Base-by-base conservation (phyloP, 164 flowering plant genomes). In the Vitis rupestris region DNA sequence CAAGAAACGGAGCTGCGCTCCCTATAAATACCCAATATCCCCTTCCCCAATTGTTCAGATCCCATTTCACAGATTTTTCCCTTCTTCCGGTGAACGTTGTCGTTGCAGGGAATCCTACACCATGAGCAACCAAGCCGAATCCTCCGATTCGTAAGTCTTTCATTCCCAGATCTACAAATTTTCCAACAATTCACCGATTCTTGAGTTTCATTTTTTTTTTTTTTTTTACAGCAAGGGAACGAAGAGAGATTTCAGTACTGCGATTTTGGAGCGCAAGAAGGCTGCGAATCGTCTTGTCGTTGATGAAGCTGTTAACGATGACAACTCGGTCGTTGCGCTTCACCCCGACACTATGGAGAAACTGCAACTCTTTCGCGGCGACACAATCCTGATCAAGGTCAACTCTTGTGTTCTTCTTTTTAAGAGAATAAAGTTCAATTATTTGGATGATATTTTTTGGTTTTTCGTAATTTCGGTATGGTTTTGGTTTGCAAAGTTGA, bases 291-390 rank as follows among this genome's bases (percentile, higher is more conserved):
- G 97, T 10, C 82, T 91, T 16, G 84, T 91, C 2, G 91, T 91
- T 1, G 97, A 91, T 59, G 94, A 91, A 69, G 94, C 94, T 0
- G 52, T 79, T 64, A 88, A 89, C 71, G 97, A 91, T 66, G 97
- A 91, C 62, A 91, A 91, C 76, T 91, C 94, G 4, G 93, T 88
- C 10, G 97, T 91, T 29, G n/a, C 90, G 7, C 74, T 91, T 44
- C 85, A 91, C 52, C 91, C 94, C 0, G 90, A 81, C 0, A 89
- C 97, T 11, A 87, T 91, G 97, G 94, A 91, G 61, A 91, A 91
- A 84, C 83, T 91, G 55, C 90, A 88, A 83, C 87, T 91, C 61
- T 91, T 91, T 73, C 90, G 94, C 9, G 94, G 94, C 0, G 97
- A 91, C 66, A 91, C 97, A 0, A 84, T 91, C 71, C 67, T 88